Conservation (phyloP, 495 filamentous ascomycete genomes). For the Neurospora africana region DNA sequence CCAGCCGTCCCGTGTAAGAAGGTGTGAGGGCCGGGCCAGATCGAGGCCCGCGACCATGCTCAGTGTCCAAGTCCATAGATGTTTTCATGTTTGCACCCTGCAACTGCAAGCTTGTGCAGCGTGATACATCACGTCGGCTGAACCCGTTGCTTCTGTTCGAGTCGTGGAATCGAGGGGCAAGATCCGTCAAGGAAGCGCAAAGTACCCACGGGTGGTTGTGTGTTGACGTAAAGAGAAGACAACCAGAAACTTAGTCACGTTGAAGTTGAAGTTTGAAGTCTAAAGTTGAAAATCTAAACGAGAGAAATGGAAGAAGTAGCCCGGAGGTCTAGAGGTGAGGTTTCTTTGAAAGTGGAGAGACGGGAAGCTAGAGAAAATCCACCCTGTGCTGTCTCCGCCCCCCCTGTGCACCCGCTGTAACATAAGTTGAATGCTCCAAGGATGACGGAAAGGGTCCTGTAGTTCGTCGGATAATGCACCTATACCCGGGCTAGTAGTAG, state of each 20-base stretch:
- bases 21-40: background rate
- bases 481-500: background rate
- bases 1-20: background rate
- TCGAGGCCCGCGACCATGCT: background rate
- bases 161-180: background rate
- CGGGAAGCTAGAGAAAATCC: too few relatives aligned
- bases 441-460: background rate
- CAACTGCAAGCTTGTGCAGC: conserved; percentile 1
- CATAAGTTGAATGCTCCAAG: background rate
- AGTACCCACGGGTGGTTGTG: background rate
- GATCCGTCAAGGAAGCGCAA: background rate
- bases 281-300: background rate
- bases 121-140: conserved; percentile 2
- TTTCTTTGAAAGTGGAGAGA: background rate
- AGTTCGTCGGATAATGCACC: conserved; percentile 22
- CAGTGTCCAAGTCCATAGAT: background rate
- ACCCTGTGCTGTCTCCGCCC: background rate
- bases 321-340: background rate
- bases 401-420: background rate
- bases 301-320: background rate
- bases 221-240: background rate
- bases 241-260: background rate
- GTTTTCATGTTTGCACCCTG: background rate
- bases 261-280: background rate
- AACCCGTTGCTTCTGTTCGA: background rate